Base-by-base conservation (phyloP, 1,139 yeast species). In the Blastobotrys ciferrii region DNA sequence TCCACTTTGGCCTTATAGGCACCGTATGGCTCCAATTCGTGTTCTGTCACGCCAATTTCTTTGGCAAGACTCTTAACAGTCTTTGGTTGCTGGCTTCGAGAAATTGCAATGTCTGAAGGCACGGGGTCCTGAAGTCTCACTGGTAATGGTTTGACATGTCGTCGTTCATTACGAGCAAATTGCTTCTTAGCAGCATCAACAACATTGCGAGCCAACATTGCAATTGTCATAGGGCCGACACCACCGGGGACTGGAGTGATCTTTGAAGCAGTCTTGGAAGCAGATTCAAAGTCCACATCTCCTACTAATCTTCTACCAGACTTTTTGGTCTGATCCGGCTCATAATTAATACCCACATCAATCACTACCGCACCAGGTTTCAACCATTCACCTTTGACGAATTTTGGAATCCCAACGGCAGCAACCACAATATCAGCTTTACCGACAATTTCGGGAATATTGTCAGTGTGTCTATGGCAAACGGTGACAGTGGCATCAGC, bases 221-320 rank as follows among this genome's bases (percentile, higher is more conserved):
- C 97, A 45, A 92, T 98, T 9, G 98, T 92, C 98, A 92, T 92
- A 59, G 98, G 98, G 43, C 98, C 98, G 53, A 92, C 98, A 56
- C 98, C 98, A 64, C 98, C 98, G 46, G 98, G 98, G 53, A 92
- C 98, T n/a, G 98, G 98, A 19, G 98, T 92, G 63, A 92, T 78
- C 65, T 78, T 76, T 31, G 84, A 75, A 17, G 95, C 96, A 49
- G 77, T 80, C 49, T 77, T 72, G 45, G 76, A 64, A 45, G 89
- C 89, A 17, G 80, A 71, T 45, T 75, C 84, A 60, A 78, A 91
- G 57, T 91, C 96, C 53, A 91, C 96, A 66, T 92, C 98, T 52
- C 98, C 98, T 46, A 88, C 96, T 71, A 91, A 77, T 64, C 87
- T 80, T 62, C 80, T 80, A 42, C 98, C 98, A 7, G 87, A 78